phyloP scores from a whole-genome alignment of 116 monocot genomes.

The Iris pallida region DNA sequence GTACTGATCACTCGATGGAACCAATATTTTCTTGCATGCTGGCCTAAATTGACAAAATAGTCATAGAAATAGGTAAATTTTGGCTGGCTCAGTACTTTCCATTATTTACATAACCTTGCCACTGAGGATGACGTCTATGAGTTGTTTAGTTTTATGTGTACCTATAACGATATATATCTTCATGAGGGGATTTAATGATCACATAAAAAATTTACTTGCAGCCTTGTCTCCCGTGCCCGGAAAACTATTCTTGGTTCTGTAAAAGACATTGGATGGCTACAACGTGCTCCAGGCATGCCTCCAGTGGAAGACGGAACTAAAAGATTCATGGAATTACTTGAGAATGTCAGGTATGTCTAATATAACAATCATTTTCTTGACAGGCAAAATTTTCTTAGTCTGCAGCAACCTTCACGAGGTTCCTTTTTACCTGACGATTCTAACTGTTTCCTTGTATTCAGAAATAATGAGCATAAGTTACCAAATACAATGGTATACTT shows the following conservation, averaged over 20 bases:
- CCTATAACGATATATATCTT: no score
- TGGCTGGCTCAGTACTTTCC: no score
- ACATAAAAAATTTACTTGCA: constrained; percentile 19
- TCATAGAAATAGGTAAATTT: no score
- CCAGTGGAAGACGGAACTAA: constrained; percentile 79
- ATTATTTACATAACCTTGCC: neutral
- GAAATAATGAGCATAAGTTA: constrained; percentile 82
- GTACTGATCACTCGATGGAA: no score
- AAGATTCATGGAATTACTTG: constrained; percentile 67
- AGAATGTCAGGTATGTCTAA: constrained; percentile 52
- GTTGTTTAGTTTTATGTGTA: neutral
- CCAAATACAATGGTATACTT: constrained; percentile 86
- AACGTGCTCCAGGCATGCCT: constrained; percentile 53
- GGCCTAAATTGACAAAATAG: no score
- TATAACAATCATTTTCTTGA: neutral
- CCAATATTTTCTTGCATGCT: no score
- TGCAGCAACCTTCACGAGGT: neutral
- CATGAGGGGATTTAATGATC: neutral
- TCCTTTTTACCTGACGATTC: no score
- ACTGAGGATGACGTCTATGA: neutral
- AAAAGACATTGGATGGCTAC: constrained; percentile 97
- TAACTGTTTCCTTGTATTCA: constrained; percentile 13
- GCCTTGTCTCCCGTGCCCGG: constrained; percentile 64
- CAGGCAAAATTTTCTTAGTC: neutral
- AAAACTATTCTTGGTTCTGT: constrained; percentile 90